Conservation (phyloP, 2,329 filamentous ascomycete species). For the Cercospora citrullina region DNA sequence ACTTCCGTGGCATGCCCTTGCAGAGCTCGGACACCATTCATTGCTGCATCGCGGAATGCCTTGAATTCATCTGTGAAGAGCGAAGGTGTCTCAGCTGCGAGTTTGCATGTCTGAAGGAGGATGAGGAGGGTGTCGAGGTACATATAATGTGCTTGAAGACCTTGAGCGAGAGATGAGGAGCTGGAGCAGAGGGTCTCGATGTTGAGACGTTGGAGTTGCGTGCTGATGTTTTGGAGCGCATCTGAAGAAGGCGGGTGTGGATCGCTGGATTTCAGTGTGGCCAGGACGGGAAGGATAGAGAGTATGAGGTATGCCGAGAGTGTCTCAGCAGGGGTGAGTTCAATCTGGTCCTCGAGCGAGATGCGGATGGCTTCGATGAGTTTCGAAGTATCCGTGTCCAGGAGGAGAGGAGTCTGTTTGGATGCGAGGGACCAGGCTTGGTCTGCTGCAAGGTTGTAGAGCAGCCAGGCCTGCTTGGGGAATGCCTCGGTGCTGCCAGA, state of each 20-base stretch:
- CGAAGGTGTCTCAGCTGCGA: slow-evolving; percentile 17
- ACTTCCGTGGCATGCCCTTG: slow-evolving; percentile 31
- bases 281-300: slow-evolving; percentile 23
- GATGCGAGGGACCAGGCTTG: slow-evolving; percentile 29
- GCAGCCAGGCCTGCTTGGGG: slow-evolving; percentile 27
- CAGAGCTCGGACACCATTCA: slow-evolving; percentile 26
- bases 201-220: slow-evolving; percentile 21
- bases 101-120: slow-evolving; percentile 25
- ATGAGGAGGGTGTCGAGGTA: slow-evolving; percentile 32
- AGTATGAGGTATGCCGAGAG: slow-evolving; percentile 27
- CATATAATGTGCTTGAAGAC: slow-evolving; percentile 29
- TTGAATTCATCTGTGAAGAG: slow-evolving; percentile 11
- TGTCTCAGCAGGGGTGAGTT: slow-evolving; percentile 24
- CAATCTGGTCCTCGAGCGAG: slow-evolving; percentile 5
- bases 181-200: slow-evolving; percentile 18
- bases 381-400: not conserved
- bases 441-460: slow-evolving; percentile 31
- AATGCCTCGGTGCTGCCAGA: not conserved
- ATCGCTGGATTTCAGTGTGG: slow-evolving; percentile 5
- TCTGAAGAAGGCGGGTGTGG: slow-evolving; percentile 10
- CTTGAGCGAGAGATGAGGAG: slow-evolving; percentile 19
- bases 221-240: slow-evolving; percentile 17
- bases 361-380: slow-evolving; percentile 13
- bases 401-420: slow-evolving; percentile 9
- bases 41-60: slow-evolving; percentile 25